phyloP scores from a whole-genome alignment of 495 filamentous ascomycete species.

The Saxophila tyrrhenica region DNA sequence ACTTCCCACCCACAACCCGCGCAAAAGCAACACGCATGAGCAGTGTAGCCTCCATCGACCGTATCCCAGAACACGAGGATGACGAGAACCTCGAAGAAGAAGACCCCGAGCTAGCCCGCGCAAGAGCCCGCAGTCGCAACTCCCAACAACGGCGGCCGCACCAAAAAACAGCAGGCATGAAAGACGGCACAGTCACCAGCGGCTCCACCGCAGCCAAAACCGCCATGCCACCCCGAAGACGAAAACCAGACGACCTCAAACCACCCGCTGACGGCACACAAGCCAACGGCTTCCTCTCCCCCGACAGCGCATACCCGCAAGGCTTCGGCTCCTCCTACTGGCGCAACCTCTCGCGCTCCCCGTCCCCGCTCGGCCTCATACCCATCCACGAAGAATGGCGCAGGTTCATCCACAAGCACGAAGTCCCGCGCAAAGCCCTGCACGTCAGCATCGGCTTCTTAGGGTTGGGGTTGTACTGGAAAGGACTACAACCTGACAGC shows the following conservation, averaged over 20 bases:
- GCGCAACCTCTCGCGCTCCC: conserved; percentile 74
- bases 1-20: conserved; percentile 31
- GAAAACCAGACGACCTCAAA: conserved; percentile 1
- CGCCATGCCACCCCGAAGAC: conserved; percentile 3
- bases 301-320: conserved; percentile 34
- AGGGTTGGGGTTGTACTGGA: conserved; percentile 68
- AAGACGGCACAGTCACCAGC: conserved; percentile 11
- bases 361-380: conserved; percentile 85
- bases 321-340: conserved; percentile 42
- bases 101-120: conserved; percentile 26
- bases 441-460: conserved; percentile 96
- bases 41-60: conserved; percentile 20
- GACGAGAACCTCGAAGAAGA: conserved; percentile 16
- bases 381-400: conserved; percentile 75
- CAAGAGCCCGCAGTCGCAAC: conserved; percentile 25
- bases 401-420: conserved; percentile 59
- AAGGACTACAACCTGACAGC: conserved; percentile 55
- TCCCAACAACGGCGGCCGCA: conserved; percentile 19
- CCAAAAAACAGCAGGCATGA: background rate
- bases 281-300: conserved; percentile 62
- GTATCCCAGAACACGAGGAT: conserved; percentile 17
- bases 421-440: conserved; percentile 62
- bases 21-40: conserved; percentile 10
- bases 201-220: conserved; percentile 21
- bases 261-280: background rate